Conservation (phyloP, 768 basidiomycete species). For the Boletus edulis region DNA sequence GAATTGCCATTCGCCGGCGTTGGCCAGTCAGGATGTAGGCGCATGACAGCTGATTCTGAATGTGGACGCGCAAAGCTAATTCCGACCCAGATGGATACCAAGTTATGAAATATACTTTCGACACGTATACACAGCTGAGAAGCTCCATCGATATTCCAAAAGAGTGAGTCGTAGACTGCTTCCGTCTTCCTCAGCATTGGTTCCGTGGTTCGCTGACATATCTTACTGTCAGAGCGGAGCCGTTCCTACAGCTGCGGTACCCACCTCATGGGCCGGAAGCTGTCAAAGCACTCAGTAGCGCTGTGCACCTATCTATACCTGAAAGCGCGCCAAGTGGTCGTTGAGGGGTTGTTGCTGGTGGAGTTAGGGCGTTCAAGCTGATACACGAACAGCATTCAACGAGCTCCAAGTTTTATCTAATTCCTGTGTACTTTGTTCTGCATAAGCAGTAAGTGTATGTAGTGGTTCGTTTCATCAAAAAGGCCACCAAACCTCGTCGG, state of each 20-base stretch:
- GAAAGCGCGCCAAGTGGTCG: constrained; percentile 2
- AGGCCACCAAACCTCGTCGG: too few relatives aligned
- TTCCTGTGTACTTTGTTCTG: background rate
- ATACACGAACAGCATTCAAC: too few relatives aligned
- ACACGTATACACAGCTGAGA: constrained; percentile 51
- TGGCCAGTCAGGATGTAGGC: constrained; percentile 65
- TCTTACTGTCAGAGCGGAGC: constrained; percentile 19
- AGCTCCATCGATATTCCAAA: constrained; percentile 53
- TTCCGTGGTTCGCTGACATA: constrained; percentile 4
- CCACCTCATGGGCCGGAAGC: constrained; percentile 23
- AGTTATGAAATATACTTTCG: constrained; percentile 50
- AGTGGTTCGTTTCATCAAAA: too few relatives aligned
- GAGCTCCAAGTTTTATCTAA: background rate
- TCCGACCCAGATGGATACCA: constrained; percentile 50
- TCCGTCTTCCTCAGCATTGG: background rate
- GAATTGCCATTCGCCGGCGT: constrained; percentile 53
- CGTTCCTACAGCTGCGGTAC: constrained; percentile 19
- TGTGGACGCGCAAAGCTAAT: background rate
- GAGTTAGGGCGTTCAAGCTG: background rate
- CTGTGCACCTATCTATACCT: constrained; percentile 14
- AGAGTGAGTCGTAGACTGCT: constrained; percentile 40
- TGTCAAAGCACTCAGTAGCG: constrained; percentile 6
- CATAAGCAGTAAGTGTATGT: too few relatives aligned
- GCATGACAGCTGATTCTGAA: background rate
- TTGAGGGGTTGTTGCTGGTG: background rate